Evolutionary conservation across 1,284 basidiomycete species (phyloP).

Genomic region (Trichosporon sp.): DNA sequence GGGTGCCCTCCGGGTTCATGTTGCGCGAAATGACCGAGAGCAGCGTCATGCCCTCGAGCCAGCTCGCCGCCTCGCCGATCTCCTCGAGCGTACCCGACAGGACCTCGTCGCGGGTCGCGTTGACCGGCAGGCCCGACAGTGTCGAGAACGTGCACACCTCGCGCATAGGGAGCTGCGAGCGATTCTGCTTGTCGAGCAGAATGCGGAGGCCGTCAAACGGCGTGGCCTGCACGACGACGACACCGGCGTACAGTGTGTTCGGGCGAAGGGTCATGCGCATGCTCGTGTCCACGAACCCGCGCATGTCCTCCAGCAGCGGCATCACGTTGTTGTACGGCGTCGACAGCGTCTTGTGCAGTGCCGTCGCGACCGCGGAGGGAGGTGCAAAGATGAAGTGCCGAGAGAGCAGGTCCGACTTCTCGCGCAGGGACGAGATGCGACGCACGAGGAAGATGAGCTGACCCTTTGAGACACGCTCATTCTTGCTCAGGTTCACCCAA

Average conservation of each 20-base stretch:
- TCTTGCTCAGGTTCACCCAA: conserved; percentile 42
- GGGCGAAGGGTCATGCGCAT: conserved; percentile 38
- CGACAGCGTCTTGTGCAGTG: conserved; percentile 49
- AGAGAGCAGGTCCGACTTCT: conserved; percentile 46
- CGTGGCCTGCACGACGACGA: conserved; percentile 50
- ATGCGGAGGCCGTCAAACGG: conserved; percentile 52
- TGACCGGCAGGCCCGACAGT: conserved; percentile 14
- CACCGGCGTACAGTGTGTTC: conserved; percentile 48
- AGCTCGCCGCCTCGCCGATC: conserved; percentile 45
- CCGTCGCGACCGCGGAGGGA: conserved; percentile 41
- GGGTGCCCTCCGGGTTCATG: conserved; percentile 25
- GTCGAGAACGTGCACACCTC: conserved; percentile 40
- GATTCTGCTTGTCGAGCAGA: conserved; percentile 42
- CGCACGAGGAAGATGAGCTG: conserved; percentile 52
- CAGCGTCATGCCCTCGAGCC: conserved; percentile 46
- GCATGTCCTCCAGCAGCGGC: conserved; percentile 47
- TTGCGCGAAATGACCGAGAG: conserved; percentile 44
- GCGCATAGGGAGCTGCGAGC: conserved; percentile 49
- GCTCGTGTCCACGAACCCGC: conserved; percentile 44
- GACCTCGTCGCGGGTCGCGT: conserved; percentile 11
- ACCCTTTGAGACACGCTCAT: conserved; percentile 50
- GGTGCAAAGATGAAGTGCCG: conserved; percentile 51
- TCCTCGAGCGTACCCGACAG: conserved; percentile 44
- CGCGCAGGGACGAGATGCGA: conserved; percentile 41
- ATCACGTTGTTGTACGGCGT: conserved; percentile 48